phyloP scores from a whole-genome alignment of 2,329 filamentous ascomycete genomes.

The Stemphylium vesicarium region DNA sequence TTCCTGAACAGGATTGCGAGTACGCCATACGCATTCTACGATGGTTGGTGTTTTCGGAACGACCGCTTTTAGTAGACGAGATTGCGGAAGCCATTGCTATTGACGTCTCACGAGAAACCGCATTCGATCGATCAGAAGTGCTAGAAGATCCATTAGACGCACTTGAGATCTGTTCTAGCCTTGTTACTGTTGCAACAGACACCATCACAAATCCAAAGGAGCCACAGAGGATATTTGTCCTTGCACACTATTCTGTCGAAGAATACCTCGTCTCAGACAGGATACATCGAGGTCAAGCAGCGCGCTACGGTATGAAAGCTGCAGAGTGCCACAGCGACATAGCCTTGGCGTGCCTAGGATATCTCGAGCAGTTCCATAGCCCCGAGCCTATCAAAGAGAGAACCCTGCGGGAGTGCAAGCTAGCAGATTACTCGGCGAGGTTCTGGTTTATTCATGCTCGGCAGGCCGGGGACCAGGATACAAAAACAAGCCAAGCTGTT shows the following conservation, averaged over 20 bases:
- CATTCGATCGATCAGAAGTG: constrained; percentile 44
- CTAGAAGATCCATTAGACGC: constrained; percentile 43
- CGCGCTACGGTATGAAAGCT: constrained; percentile 31
- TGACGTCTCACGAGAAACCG: constrained; percentile 28
- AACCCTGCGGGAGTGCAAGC: constrained; percentile 10
- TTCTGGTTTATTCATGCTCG: constrained; percentile 35
- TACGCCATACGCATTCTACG: constrained; percentile 33
- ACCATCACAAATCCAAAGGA: no score
- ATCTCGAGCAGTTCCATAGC: constrained; percentile 33
- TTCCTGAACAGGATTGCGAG: constrained; percentile 19
- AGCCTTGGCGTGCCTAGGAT: constrained; percentile 30
- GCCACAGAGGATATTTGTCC: constrained; percentile 11
- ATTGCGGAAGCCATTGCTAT: constrained; percentile 35
- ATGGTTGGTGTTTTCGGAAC: constrained; percentile 32
- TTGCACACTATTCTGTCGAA: constrained; percentile 47
- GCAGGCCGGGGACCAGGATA: constrained; percentile 17
- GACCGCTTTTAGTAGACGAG: constrained; percentile 29
- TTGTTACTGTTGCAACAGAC: constrained; percentile 27
- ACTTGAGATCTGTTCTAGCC: constrained; percentile 40
- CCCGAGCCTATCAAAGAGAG: constrained; percentile 5
- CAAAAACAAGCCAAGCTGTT: constrained; percentile 7
- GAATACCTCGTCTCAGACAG: constrained; percentile 43
- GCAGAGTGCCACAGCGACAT: constrained; percentile 27
- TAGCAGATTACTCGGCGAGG: constrained; percentile 36
- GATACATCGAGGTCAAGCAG: constrained; percentile 28